A percentile compares a stretch with the other conserved stretches of the same genome.
Evolutionary conservation across 2,329 filamentous ascomycete genomes (phyloP).

Genomic region (Macrophomina tecta): DNA sequence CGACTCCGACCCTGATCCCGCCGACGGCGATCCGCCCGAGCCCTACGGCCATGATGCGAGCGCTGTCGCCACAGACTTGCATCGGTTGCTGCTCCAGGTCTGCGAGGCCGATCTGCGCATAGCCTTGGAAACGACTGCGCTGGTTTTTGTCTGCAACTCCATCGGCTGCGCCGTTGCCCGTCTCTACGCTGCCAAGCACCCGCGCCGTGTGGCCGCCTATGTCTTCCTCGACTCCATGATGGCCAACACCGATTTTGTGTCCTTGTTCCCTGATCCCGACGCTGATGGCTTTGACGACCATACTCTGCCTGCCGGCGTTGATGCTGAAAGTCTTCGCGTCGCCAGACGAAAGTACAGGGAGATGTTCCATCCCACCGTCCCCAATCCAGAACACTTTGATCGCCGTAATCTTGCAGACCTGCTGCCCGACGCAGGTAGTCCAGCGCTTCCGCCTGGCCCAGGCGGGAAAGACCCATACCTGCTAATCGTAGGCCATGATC

Average conservation of each 20-base stretch:
- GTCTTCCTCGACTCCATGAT: constrained; percentile 65
- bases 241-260: constrained; percentile 62
- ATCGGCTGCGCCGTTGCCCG: constrained; percentile 61
- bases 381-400: constrained; percentile 58
- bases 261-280: constrained; percentile 63
- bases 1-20: constrained; percentile 55
- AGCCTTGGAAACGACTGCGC: constrained; percentile 42
- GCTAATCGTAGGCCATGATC: constrained; percentile 61
- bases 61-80: constrained; percentile 53
- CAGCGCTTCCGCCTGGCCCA: constrained; percentile 46
- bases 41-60: constrained; percentile 57
- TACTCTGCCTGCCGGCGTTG: constrained; percentile 49
- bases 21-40: constrained; percentile 33
- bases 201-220: constrained; percentile 53
- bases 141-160: constrained; percentile 59
- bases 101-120: constrained; percentile 41
- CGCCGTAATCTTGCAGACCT: constrained; percentile 52
- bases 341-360: constrained; percentile 45
- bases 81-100: constrained; percentile 52
- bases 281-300: constrained; percentile 50
- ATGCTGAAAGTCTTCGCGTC: constrained; percentile 41
- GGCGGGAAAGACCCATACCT: constrained; percentile 49
- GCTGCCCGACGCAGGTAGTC: constrained; percentile 53
- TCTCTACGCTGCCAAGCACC: constrained; percentile 57
- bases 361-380: constrained; percentile 57